Evolutionary conservation across 140 eudicot genomes (phyloP).

Genomic region (Senecio squalidus): DNA sequence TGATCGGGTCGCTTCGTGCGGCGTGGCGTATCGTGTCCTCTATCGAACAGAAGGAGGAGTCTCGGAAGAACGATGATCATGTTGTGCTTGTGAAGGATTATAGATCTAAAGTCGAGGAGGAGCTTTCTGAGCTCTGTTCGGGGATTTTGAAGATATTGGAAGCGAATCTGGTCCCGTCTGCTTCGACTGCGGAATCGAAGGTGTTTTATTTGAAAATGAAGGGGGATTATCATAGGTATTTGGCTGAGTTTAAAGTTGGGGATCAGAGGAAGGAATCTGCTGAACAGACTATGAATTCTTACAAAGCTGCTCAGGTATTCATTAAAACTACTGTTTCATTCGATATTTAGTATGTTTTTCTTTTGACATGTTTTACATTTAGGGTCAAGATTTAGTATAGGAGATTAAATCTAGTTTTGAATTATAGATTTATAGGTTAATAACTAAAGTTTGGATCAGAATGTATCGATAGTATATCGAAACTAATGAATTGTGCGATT

Average conservation of each 20-base stretch:
- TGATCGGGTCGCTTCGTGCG: slow-evolving; percentile 24
- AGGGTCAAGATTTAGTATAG: too few species aligned
- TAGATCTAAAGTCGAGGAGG: slow-evolving; percentile 21
- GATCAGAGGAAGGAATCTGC: slow-evolving; percentile 22
- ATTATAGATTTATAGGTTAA: too few species aligned
- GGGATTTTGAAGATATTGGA: slow-evolving; percentile 17
- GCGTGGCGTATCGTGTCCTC: slow-evolving; percentile 27
- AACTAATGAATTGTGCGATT: too few species aligned
- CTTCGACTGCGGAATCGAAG: slow-evolving; percentile 15
- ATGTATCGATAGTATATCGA: too few species aligned
- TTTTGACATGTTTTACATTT: too few species aligned
- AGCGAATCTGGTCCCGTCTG: slow-evolving; percentile 14
- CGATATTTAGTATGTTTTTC: too few species aligned
- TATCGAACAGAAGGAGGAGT: slow-evolving; percentile 28
- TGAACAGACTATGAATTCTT: slow-evolving; percentile 21
- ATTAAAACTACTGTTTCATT: neutral
- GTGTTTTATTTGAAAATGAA: too few species aligned
- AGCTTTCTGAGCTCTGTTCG: slow-evolving; percentile 16
- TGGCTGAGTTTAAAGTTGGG: slow-evolving; percentile 26
- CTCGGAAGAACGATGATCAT: slow-evolving; percentile 16
- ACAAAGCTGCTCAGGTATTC: slow-evolving; percentile 28
- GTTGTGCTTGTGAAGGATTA: slow-evolving; percentile 15
- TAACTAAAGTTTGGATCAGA: too few species aligned
- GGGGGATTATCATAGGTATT: slow-evolving; percentile 26
- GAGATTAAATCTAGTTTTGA: neutral